Evolutionary conservation across 1,284 basidiomycete genomes (phyloP), one percentile per base, ranked within the genome.

Genomic region (Apiotrichum gracile): DNA sequence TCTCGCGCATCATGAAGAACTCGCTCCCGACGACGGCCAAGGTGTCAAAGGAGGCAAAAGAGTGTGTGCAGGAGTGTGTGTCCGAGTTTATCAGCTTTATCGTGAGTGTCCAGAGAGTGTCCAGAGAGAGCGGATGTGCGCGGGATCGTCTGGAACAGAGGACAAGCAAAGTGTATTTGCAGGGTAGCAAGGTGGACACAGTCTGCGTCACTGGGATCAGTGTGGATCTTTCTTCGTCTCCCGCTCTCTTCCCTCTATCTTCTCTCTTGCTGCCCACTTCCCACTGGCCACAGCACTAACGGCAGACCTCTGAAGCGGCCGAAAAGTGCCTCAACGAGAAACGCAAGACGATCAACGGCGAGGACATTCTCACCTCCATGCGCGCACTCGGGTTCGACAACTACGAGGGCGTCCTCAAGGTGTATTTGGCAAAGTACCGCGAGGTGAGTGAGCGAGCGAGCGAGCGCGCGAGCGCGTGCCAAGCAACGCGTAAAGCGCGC

Each of bases 311-410:
- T 12, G 72, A 74, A 58, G 72, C 90, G 0, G 87, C 92, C 49
- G 94, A 93, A 78, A 97, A 94, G 69, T 96, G 92, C 68, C 79
- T 97, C 57, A 96, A 93, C 65, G 96, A 99, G 76, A 93, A 98
- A 4, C 80, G 88, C 56, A 97, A 97, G 74, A 94, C 69, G 88
- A 93, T 44, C 90, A 94, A 48, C 85, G 91, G 5, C 91, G 94
- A 76, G 88, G 84, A 67, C 83, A 91, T 54, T 83, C 89, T 60
- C 88, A 98, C 76, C 77, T 98, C 54, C 91, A 97, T 78, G 94
- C 91, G 52, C 33, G 83, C 86, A 12, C 79, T 97, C 22, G 93
- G 94, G 8, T 97, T 98, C 63, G 92, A 97, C 65, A 91, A 97
- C 68, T 97, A 97, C 70, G 77, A 68, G 61, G 67, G 37, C 80